phyloP scores from a whole-genome alignment of 2,329 filamentous ascomycete species.

The Fusarium caatingaense region DNA sequence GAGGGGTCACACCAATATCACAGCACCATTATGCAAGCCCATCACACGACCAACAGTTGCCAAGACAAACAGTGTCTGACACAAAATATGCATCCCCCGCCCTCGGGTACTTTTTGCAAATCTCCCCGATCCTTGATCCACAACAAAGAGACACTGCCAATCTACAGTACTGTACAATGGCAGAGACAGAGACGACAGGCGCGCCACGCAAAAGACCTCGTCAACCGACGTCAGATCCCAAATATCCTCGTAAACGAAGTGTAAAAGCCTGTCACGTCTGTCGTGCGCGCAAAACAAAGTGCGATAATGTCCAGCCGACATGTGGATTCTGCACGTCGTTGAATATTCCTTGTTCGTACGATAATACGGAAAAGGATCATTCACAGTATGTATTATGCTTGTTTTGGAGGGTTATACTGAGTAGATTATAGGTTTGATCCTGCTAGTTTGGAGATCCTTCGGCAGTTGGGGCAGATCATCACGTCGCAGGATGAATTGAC shows the following conservation, averaged over 20 bases:
- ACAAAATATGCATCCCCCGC: background rate
- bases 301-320: slow-evolving; percentile 52
- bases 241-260: slow-evolving; percentile 49
- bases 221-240: slow-evolving; percentile 31
- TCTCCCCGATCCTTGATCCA: slow-evolving; percentile 31
- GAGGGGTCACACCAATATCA: slow-evolving; percentile 21
- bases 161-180: too few relatives aligned
- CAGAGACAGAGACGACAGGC: background rate
- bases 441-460: slow-evolving; percentile 51
- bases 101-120: slow-evolving; percentile 23
- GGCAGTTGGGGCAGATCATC: slow-evolving; percentile 41
- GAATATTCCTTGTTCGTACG: slow-evolving; percentile 51
- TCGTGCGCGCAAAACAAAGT: slow-evolving; percentile 53
- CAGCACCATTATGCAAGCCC: slow-evolving; percentile 8
- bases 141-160: background rate
- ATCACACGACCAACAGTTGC: slow-evolving; percentile 3
- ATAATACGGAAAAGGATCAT: slow-evolving; percentile 43
- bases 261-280: slow-evolving; percentile 52
- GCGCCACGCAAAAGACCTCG: slow-evolving; percentile 29
- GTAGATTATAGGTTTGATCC: slow-evolving; percentile 48
- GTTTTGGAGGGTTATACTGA: background rate
- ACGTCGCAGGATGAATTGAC: slow-evolving; percentile 38
- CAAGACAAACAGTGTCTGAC: slow-evolving; percentile 1
- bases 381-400: slow-evolving; percentile 37
- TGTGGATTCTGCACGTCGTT: slow-evolving; percentile 52